These are phyloP conservation scores for Emmonsiellopsis sp. DNA, from an alignment of 2,329 filamentous ascomycete species.

Conservation along the genomic window DNA sequence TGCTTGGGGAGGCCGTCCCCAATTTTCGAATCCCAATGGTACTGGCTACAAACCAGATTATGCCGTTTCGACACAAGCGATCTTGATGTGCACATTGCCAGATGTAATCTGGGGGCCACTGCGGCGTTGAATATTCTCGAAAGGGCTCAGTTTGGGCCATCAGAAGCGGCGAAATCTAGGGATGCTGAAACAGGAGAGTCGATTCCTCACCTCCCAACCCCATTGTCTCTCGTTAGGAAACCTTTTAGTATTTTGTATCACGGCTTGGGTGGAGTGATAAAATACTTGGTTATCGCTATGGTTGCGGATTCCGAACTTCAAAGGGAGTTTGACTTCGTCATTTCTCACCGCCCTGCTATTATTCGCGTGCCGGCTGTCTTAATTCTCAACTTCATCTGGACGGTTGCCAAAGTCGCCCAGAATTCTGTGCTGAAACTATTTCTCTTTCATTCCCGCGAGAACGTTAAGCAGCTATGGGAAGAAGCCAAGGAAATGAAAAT, in stretches of 20 bases:
- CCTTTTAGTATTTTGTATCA: constrained; percentile 37
- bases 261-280: constrained; percentile 33
- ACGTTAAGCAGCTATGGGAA: constrained; percentile 39
- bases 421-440: constrained; percentile 39
- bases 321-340: constrained; percentile 40
- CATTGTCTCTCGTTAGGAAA: constrained; percentile 21
- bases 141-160: constrained; percentile 22
- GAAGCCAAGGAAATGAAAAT: constrained; percentile 43
- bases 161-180: constrained; percentile 8
- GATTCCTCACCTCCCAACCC: constrained; percentile 22
- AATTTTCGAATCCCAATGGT: constrained; percentile 32
- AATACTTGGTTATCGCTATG: constrained; percentile 42
- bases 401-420: constrained; percentile 38
- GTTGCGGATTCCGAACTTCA: constrained; percentile 46
- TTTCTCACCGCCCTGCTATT: constrained; percentile 25
- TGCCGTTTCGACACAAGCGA: constrained; percentile 29
- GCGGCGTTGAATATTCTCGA: constrained; percentile 25
- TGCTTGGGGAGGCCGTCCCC: constrained; percentile 35
- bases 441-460: constrained; percentile 41
- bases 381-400: constrained; percentile 41
- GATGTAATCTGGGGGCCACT: constrained; percentile 41
- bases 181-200: constrained; percentile 19
- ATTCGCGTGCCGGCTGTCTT: constrained; percentile 31
- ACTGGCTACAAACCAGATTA: constrained; percentile 35
- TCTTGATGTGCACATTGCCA: constrained; percentile 37